phyloP scores from a whole-genome alignment of 495 filamentous ascomycete genomes.

The Penicillium subrubescens region DNA sequence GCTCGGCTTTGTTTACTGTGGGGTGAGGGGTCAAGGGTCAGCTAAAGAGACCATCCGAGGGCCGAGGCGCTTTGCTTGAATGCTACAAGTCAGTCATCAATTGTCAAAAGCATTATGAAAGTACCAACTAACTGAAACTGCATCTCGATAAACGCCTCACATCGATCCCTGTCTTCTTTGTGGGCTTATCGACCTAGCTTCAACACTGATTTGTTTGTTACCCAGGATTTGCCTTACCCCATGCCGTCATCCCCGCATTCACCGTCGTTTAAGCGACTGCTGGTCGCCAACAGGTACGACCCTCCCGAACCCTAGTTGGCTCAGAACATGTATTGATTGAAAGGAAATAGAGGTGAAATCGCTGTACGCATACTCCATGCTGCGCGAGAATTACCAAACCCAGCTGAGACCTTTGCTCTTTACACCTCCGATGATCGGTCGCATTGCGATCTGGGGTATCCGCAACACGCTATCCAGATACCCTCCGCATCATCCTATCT shows the following conservation, averaged over 20 bases:
- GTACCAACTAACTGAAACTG: background rate
- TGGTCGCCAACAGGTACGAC: constrained; percentile 59
- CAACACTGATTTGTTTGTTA: constrained; percentile 3
- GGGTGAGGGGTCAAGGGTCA: constrained; percentile 5
- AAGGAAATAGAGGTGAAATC: constrained; percentile 54
- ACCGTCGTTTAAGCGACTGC: constrained; percentile 51
- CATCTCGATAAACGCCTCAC: background rate
- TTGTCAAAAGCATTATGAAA: background rate
- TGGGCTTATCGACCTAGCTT: background rate
- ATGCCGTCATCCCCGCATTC: constrained; percentile 32
- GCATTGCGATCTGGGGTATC: constrained; percentile 51
- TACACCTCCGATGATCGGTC: constrained; percentile 56
- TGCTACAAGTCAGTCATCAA: constrained; percentile 7
- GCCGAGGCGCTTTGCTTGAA: constrained; percentile 16
- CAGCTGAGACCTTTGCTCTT: constrained; percentile 55
- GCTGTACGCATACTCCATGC: constrained; percentile 59
- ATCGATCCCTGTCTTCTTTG: background rate
- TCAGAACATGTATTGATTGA: background rate
- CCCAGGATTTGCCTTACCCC: constrained; percentile 11
- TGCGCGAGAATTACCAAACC: constrained; percentile 50
- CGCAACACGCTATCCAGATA: constrained; percentile 50
- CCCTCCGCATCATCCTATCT: constrained; percentile 53
- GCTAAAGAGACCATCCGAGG: constrained; percentile 13
- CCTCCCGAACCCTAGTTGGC: constrained; percentile 3
- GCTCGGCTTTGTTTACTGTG: background rate